Evolutionary conservation across 306 rosid species (phyloP).

Genomic region (Castanospermum australe): DNA sequence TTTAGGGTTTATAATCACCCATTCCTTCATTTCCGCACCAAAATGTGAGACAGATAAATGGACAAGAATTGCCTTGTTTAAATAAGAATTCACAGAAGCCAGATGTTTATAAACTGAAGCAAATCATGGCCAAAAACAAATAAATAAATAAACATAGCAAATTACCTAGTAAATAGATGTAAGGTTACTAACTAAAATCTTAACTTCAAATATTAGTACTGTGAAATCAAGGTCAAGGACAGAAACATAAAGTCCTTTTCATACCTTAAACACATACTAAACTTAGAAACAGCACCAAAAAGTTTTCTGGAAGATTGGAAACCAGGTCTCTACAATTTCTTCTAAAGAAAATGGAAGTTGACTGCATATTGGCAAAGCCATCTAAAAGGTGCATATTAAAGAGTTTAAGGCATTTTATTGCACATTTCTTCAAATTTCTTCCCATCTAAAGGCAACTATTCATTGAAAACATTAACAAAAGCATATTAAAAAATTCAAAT

Average conservation of each 20-base stretch:
- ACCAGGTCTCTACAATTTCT: neutral
- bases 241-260: neutral
- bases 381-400: neutral
- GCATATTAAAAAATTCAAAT: neutral
- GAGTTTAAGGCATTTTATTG: neutral
- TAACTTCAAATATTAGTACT: neutral
- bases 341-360: neutral
- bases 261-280: neutral
- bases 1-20: conserved; percentile 61
- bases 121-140: neutral
- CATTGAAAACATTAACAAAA: neutral
- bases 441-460: neutral
- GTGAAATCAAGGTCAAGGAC: neutral
- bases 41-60: conserved; percentile 14
- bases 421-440: neutral
- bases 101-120: conserved; percentile 11
- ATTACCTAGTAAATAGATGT: neutral
- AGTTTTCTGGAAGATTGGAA: neutral
- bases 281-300: conserved; percentile 1
- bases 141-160: neutral
- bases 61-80: conserved; percentile 10
- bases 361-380: neutral
- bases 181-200: too few species aligned
- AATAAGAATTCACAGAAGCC: neutral
- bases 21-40: conserved; percentile 55